Evolutionary conservation across 176 grass and related monocot species (phyloP).

Genomic region (Oryza meridionalis): DNA sequence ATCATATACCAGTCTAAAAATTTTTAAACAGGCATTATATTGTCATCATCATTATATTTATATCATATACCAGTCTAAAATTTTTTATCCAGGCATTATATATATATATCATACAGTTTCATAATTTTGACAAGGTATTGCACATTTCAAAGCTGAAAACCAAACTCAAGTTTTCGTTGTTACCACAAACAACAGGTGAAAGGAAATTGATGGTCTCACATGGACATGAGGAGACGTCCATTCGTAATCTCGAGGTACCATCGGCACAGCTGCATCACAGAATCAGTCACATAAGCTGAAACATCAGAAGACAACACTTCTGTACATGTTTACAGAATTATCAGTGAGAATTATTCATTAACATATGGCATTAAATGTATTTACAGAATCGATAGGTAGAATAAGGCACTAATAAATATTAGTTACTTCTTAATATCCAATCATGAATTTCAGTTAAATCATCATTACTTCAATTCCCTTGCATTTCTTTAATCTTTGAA

Average conservation of each 20-base stretch:
- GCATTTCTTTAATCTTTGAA: neutral
- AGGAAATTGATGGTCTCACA: neutral
- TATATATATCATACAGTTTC: neutral
- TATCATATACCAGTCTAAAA: neutral
- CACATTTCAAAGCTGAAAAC: neutral
- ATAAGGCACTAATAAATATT: neutral
- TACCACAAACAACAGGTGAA: neutral
- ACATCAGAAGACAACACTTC: neutral
- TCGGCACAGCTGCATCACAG: neutral
- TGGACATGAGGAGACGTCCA: neutral
- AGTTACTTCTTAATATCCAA: neutral
- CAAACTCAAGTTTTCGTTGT: neutral
- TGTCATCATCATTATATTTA: neutral
- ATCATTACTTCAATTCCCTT: neutral
- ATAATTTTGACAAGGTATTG: neutral
- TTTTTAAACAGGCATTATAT: no score
- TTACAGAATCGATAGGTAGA: slow-evolving; percentile 12
- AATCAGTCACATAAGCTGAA: slow-evolving; percentile 6
- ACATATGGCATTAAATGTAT: neutral
- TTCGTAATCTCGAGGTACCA: neutral
- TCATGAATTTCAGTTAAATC: neutral
- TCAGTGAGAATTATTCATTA: neutral
- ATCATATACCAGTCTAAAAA: no score
- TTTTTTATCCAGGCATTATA: no score
- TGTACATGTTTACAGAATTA: neutral